Evolutionary conservation across 345 rosid species (phyloP).

Genomic region (Dimocarpus longan): DNA sequence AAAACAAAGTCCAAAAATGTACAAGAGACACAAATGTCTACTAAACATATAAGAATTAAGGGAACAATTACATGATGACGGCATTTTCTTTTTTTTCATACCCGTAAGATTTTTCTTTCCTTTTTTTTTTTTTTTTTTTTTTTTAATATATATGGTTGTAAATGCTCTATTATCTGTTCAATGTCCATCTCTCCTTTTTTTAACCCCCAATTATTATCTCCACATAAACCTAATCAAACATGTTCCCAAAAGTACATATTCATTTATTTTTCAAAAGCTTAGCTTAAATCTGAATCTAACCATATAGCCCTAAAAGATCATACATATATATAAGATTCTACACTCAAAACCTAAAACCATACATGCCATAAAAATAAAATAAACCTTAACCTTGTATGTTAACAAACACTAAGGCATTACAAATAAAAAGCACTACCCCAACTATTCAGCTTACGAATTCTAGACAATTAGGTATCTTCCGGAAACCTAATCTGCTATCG

Average conservation of each 20-base stretch:
- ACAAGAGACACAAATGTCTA: neutral
- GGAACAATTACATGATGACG: no score
- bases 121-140: no score
- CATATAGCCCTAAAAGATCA: neutral
- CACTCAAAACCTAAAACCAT: neutral
- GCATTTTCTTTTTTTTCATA: no score
- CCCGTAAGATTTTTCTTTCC: no score
- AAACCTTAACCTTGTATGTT: neutral
- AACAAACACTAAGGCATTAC: neutral
- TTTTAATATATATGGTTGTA: neutral
- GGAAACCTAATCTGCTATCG: neutral
- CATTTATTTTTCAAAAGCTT: neutral
- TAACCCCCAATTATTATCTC: neutral
- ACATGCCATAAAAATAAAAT: no score
- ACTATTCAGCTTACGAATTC: neutral
- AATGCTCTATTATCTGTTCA: neutral
- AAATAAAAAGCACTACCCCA: neutral
- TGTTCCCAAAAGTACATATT: neutral
- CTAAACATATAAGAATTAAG: no score
- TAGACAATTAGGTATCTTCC: neutral
- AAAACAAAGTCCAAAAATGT: constrained; percentile 3
- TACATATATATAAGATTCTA: neutral
- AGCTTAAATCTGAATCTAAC: neutral
- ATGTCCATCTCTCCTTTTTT: neutral
- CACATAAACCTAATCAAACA: neutral